phyloP scores from a whole-genome alignment of 129 eudicot genomes.

The Deinandra increscens region DNA sequence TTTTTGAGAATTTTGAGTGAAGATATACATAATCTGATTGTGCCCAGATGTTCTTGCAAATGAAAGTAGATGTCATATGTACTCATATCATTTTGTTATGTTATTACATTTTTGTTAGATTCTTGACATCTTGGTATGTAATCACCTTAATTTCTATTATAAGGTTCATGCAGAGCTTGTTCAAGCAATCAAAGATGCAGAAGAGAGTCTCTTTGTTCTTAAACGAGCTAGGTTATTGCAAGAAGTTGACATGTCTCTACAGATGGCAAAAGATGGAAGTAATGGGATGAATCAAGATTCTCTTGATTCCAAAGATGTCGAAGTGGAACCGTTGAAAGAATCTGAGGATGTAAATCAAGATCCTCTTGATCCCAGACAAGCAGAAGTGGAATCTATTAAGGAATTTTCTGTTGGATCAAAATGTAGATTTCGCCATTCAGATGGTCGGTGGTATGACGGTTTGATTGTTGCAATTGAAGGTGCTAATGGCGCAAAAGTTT shows the following conservation, averaged over 20 bases:
- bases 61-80: background rate
- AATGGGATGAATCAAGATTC: conserved; percentile 45
- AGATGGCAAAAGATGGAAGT: conserved; percentile 23
- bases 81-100: background rate
- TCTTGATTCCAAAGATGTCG: conserved; percentile 43
- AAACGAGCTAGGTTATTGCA: conserved; percentile 78
- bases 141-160: background rate
- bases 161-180: conserved; percentile 85
- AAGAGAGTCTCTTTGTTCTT: conserved; percentile 76
- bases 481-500: conserved; percentile 56
- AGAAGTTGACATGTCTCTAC: conserved; percentile 60
- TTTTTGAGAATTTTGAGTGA: background rate
- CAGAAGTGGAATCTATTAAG: conserved; percentile 50
- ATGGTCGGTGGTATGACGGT: conserved; percentile 93
- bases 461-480: conserved; percentile 65
- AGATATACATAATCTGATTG: background rate
- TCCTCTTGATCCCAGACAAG: conserved; percentile 38
- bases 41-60: background rate
- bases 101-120: background rate
- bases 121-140: background rate
- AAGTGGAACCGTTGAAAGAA: conserved; percentile 56
- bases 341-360: conserved; percentile 45
- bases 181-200: conserved; percentile 84
- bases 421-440: conserved; percentile 88
- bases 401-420: conserved; percentile 79